Evolutionary conservation across 2,329 filamentous ascomycete genomes (phyloP).

Genomic region (Sporothrix schenckii): DNA sequence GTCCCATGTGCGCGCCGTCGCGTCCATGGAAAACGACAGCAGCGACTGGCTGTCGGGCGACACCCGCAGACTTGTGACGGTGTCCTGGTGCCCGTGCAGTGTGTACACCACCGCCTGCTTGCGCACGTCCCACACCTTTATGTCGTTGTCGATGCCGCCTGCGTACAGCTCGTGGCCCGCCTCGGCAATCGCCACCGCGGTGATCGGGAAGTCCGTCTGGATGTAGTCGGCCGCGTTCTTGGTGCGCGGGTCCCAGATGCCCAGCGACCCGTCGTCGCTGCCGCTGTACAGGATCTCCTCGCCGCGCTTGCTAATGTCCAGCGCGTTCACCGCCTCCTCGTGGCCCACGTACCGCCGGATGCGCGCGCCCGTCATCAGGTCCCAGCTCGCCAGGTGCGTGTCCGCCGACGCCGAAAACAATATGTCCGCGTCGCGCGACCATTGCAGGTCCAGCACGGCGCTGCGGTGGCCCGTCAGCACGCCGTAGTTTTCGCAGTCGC

Average conservation of each 20-base stretch:
- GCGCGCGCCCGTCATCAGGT: slow-evolving; percentile 85
- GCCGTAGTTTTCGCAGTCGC: slow-evolving; percentile 93
- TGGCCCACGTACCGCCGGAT: slow-evolving; percentile 92
- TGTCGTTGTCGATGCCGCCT: slow-evolving; percentile 94
- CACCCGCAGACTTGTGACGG: slow-evolving; percentile 84
- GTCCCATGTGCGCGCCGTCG: slow-evolving; percentile 93
- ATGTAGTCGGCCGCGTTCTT: slow-evolving; percentile 88
- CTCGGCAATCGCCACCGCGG: slow-evolving; percentile 86
- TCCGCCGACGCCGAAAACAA: slow-evolving; percentile 93
- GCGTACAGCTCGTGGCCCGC: slow-evolving; percentile 95
- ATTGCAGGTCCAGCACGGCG: slow-evolving; percentile 88
- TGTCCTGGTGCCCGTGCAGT: slow-evolving; percentile 87
- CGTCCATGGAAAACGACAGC: slow-evolving; percentile 90
- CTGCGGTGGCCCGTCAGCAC: slow-evolving; percentile 85
- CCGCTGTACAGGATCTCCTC: slow-evolving; percentile 89
- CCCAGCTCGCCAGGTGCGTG: slow-evolving; percentile 92
- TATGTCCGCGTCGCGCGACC: slow-evolving; percentile 91
- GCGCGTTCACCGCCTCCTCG: slow-evolving; percentile 90
- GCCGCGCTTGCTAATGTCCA: slow-evolving; percentile 86
- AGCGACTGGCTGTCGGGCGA: slow-evolving; percentile 91
- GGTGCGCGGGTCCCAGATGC: slow-evolving; percentile 91
- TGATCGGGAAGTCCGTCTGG: slow-evolving; percentile 88
- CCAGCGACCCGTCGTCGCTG: slow-evolving; percentile 90
- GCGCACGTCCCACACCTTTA: slow-evolving; percentile 94
- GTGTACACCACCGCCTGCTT: slow-evolving; percentile 88